phyloP scores from a whole-genome alignment of 2,329 filamentous ascomycete species.

The Cladosporium sp. region DNA sequence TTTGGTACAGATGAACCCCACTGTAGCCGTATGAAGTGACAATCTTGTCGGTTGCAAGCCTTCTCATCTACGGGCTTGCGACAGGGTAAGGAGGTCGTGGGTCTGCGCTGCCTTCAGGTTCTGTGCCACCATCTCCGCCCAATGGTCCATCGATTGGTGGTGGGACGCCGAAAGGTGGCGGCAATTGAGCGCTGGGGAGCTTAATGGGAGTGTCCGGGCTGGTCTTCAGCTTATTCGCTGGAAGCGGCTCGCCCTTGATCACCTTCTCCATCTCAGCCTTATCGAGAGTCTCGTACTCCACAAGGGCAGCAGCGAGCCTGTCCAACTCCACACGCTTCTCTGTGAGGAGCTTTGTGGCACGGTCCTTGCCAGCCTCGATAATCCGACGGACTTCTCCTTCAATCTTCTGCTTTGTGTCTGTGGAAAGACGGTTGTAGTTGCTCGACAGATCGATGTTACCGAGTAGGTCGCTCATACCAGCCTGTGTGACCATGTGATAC shows the following conservation, averaged over 20 bases:
- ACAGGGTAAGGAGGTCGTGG: slow-evolving; percentile 17
- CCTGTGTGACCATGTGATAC: slow-evolving; percentile 82
- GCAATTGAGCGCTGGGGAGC: slow-evolving; percentile 51
- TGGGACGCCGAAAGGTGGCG: slow-evolving; percentile 13
- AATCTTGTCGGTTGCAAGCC: neutral
- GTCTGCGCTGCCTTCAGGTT: neutral
- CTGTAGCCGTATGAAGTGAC: neutral
- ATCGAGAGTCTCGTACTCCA: slow-evolving; percentile 91
- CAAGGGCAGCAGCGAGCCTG: slow-evolving; percentile 79
- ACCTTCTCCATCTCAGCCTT: slow-evolving; percentile 89
- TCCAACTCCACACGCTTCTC: slow-evolving; percentile 83
- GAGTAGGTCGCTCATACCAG: slow-evolving; percentile 84
- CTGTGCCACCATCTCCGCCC: neutral
- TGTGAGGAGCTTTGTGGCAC: slow-evolving; percentile 69
- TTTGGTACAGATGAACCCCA: neutral
- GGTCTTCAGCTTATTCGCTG: slow-evolving; percentile 60
- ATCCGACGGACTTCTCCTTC: slow-evolving; percentile 85
- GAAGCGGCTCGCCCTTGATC: slow-evolving; percentile 79
- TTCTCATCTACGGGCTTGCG: neutral
- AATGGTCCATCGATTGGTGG: neutral
- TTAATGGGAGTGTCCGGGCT: slow-evolving; percentile 64
- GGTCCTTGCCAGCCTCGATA: slow-evolving; percentile 76
- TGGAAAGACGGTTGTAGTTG: slow-evolving; percentile 78
- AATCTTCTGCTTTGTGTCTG: slow-evolving; percentile 81
- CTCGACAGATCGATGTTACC: slow-evolving; percentile 86